Conservation (phyloP, 2,329 filamentous ascomycete genomes). For the Calonectria montana region DNA sequence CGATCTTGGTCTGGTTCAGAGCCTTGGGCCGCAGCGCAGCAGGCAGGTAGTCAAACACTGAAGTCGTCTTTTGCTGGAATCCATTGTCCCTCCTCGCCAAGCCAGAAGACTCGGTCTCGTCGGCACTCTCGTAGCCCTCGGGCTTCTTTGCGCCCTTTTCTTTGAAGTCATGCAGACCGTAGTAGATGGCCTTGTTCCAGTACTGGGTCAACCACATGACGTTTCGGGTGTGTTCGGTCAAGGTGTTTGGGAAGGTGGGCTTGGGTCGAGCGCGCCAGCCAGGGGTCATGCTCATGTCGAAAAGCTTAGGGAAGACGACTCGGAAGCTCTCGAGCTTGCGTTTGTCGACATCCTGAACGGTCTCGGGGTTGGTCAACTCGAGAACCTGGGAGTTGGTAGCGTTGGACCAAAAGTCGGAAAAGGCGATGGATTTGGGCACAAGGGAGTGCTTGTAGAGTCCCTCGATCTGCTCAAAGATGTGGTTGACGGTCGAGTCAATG, state of each 20-base stretch:
- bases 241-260: conserved; percentile 58
- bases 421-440: conserved; percentile 56
- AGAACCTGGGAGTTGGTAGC: conserved; percentile 41
- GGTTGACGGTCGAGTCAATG: conserved; percentile 50
- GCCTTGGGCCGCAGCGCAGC: conserved; percentile 21
- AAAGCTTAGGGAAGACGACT: conserved; percentile 62
- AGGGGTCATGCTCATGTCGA: conserved; percentile 66
- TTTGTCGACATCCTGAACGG: conserved; percentile 38
- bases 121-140: conserved; percentile 41
- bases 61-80: conserved; percentile 14
- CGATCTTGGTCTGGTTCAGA: conserved; percentile 24
- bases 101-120: conserved; percentile 24
- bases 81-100: conserved; percentile 26
- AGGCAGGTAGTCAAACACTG: conserved; percentile 32
- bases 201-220: conserved; percentile 60
- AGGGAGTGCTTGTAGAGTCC: conserved; percentile 58
- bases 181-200: conserved; percentile 62
- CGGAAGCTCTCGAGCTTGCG: conserved; percentile 57
- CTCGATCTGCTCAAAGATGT: conserved; percentile 60
- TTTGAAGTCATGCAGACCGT: conserved; percentile 57
- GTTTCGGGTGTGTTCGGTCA: conserved; percentile 65
- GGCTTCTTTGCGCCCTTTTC: conserved; percentile 55
- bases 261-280: conserved; percentile 61
- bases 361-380: conserved; percentile 39
- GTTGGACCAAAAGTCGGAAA: conserved; percentile 55